Evolutionary conservation across 1,139 yeast species (phyloP), one percentile per base, ranked within the genome.

Genomic region (Pichia kudriavzevii): DNA sequence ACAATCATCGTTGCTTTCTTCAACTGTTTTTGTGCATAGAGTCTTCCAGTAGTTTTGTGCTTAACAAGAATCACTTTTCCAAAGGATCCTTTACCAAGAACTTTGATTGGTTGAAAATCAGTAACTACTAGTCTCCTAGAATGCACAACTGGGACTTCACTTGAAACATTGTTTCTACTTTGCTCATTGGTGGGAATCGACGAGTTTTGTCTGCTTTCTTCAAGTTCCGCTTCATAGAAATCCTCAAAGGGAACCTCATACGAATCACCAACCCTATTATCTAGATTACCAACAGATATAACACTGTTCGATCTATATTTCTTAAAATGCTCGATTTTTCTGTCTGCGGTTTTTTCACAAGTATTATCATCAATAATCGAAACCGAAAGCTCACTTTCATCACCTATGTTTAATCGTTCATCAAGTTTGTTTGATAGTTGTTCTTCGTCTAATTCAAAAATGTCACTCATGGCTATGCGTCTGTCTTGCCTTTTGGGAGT

Each of bases 1-100:
- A 79, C 75, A 28, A 76, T 60, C 56, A 79, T 74, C 15, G 80
- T 72, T 1, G 94, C 95, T 58, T 88, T 87, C 47, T 76, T 79
- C 45, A 87, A 63, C 50, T 87, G 95, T 54, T 88, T 87, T 64
- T 84, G 94, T 0, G 97, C 96, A 61, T 75, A 88, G 9, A 87
- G 59, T 43, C 73, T 69, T 1, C 84, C 84, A 0, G 87, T 75
- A n/a, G 68, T 47, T 37, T 59, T 61, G 52, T 87, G 93, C 36
- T 76, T 70, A 1, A 87, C 96, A n/a, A 87, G 61, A 13, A 84
- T 58, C 2, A 87, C 97, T 53, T 84, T 85, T 5, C 97, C 96
- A 50, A 83, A 87, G 6, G 94, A 84, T 2, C 97, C 97, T 41
- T 76, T 73, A 1, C 97, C 97, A 10, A 87, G 63, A 0, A 85